A percentile compares a stretch with the other conserved stretches of the same genome.
phyloP scores from a whole-genome alignment of 257 asterid genomes.

The Jaltomata sinuosa region DNA sequence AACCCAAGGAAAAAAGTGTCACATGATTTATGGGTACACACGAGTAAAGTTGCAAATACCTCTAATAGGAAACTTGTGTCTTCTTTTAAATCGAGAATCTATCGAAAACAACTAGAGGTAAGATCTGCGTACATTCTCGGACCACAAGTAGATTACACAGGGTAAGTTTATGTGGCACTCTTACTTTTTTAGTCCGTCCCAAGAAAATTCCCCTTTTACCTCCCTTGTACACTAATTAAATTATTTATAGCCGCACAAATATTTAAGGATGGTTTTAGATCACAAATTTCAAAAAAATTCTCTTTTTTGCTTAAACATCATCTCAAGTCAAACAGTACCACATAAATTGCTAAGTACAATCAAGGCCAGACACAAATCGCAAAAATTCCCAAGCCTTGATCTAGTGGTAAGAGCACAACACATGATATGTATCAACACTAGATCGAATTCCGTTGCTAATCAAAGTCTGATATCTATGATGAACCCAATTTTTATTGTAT shows the following conservation, averaged over 20 bases:
- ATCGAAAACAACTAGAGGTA: not conserved
- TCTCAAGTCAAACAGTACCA: not conserved
- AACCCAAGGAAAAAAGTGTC: not conserved
- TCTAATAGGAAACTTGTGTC: not conserved
- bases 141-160: too few relatives aligned
- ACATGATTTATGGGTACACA: not conserved
- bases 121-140: too few relatives aligned
- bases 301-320: not conserved
- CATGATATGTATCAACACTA: not conserved
- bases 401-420: not conserved
- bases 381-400: not conserved
- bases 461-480: not conserved
- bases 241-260: too few relatives aligned
- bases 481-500: not conserved
- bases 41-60: not conserved
- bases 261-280: too few relatives aligned
- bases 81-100: not conserved
- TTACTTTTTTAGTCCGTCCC: not conserved
- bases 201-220: not conserved
- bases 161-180: not conserved
- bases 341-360: not conserved
- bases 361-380: not conserved
- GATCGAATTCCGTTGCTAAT: not conserved
- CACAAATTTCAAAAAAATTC: not conserved
- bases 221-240: too few relatives aligned